phyloP scores from a whole-genome alignment of 129 eudicot genomes.

The Arctium lappa region DNA sequence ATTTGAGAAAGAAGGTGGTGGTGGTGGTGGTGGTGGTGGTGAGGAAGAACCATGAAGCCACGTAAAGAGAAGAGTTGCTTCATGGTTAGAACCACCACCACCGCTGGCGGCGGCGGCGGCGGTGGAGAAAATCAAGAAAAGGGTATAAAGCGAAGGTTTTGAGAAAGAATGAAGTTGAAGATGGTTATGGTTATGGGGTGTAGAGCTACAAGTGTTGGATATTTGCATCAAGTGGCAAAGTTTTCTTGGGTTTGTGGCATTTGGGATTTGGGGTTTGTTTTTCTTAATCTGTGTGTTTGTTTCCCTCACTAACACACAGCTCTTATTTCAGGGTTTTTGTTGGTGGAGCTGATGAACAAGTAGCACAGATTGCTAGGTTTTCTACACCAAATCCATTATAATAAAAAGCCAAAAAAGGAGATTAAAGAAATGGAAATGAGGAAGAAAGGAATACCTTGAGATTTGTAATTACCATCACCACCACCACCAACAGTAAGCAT shows the following conservation, averaged over 20 bases:
- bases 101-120: not conserved
- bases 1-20: constrained; percentile 39
- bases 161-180: constrained; percentile 14
- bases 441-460: constrained; percentile 23
- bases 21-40: constrained; percentile 28
- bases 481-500: constrained; percentile 1
- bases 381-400: not conserved
- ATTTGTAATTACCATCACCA: constrained; percentile 13
- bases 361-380: not conserved
- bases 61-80: constrained; percentile 40
- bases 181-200: constrained; percentile 16
- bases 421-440: not conserved
- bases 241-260: constrained; percentile 23
- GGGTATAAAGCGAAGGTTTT: constrained; percentile 5
- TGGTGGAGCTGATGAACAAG: constrained; percentile 14
- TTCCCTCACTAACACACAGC: not conserved
- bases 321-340: constrained; percentile 14
- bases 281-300: constrained; percentile 17
- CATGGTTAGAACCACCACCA: constrained; percentile 37
- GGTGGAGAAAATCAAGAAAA: constrained; percentile 5
- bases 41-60: constrained; percentile 57
- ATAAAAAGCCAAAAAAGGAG: not conserved
- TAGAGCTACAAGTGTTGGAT: constrained; percentile 6
- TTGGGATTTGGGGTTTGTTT: constrained; percentile 17
- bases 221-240: constrained; percentile 24